phyloP scores from a whole-genome alignment of 108 stramenopile genomes.

The Conticribra guillardii region DNA sequence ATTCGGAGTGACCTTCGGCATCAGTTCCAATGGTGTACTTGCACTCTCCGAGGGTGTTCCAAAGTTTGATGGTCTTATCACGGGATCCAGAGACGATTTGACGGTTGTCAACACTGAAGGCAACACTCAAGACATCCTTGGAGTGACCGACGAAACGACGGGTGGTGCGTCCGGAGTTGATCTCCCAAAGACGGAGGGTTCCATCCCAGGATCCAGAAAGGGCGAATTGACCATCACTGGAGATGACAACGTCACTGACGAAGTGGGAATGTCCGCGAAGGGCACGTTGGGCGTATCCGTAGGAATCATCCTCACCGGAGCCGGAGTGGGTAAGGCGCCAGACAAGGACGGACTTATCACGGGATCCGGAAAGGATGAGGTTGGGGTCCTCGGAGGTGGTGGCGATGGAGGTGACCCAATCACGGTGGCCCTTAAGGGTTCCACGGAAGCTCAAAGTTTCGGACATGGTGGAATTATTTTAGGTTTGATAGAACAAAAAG shows the following conservation, averaged over 20 bases:
- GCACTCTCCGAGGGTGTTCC: slow-evolving; percentile 99
- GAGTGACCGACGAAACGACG: slow-evolving; percentile 98
- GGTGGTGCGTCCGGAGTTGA: slow-evolving; percentile 95
- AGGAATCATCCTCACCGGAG: slow-evolving; percentile 72
- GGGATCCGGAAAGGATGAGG: slow-evolving; percentile 95
- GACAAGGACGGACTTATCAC: slow-evolving; percentile 97
- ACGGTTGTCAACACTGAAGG: slow-evolving; percentile 99
- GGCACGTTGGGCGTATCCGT: slow-evolving; percentile 96
- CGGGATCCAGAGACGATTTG: slow-evolving; percentile 98
- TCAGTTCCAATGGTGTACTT: slow-evolving; percentile 90
- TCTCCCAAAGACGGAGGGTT: slow-evolving; percentile 99
- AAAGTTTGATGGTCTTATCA: slow-evolving; percentile 98
- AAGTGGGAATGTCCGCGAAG: slow-evolving; percentile 99
- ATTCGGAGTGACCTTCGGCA: slow-evolving; percentile 97
- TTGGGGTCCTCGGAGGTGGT: slow-evolving; percentile 98
- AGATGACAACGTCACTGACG: slow-evolving; percentile 97
- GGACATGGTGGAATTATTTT: slow-evolving; percentile 83
- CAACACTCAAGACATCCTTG: slow-evolving; percentile 98
- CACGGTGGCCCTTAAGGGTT: slow-evolving; percentile 91
- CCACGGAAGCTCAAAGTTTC: slow-evolving; percentile 95
- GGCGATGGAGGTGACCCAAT: slow-evolving; percentile 99
- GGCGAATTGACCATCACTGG: slow-evolving; percentile 95
- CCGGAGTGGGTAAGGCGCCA: slow-evolving; percentile 90
- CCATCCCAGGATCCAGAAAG: slow-evolving; percentile 98
- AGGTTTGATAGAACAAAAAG: too few relatives aligned